phyloP scores from a whole-genome alignment of 177 flowering plant genomes.

The Telopea speciosissima region DNA sequence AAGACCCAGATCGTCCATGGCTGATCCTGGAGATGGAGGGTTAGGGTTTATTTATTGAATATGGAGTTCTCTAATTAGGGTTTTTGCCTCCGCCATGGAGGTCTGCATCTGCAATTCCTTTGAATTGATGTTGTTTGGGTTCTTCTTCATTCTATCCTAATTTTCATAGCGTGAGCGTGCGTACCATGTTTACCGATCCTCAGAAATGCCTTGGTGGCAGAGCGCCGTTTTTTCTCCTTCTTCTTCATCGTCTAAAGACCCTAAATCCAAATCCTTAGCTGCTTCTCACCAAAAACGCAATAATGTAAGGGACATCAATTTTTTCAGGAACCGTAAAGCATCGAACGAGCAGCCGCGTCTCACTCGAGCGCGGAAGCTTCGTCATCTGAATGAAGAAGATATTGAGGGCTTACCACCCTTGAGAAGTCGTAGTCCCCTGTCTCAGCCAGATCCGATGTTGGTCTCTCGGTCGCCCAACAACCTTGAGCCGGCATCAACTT shows the following conservation, averaged over 20 bases:
- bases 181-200: constrained; percentile 26
- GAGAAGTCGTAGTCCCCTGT: neutral
- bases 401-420: constrained; percentile 6
- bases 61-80: neutral
- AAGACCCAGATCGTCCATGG: neutral
- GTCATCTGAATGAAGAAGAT: constrained; percentile 30
- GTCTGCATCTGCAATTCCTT: neutral
- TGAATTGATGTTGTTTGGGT: neutral
- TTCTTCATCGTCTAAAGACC: neutral
- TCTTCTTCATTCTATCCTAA: neutral
- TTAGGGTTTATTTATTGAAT: neutral
- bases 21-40: neutral
- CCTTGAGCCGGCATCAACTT: neutral
- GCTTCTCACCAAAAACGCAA: constrained; percentile 10
- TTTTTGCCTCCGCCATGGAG: neutral
- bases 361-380: constrained; percentile 23
- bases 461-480: constrained; percentile 8
- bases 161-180: too few relatives aligned
- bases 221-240: constrained; percentile 22
- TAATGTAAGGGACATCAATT: constrained; percentile 6
- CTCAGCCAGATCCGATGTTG: neutral
- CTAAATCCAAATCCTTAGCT: constrained; percentile 7
- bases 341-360: constrained; percentile 13
- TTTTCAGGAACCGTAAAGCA: constrained; percentile 7
- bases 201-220: constrained; percentile 45